These are phyloP conservation scores for Sporothrix mexicana DNA, from an alignment of 2,329 filamentous ascomycete genomes.

Conservation along the genomic window DNA sequence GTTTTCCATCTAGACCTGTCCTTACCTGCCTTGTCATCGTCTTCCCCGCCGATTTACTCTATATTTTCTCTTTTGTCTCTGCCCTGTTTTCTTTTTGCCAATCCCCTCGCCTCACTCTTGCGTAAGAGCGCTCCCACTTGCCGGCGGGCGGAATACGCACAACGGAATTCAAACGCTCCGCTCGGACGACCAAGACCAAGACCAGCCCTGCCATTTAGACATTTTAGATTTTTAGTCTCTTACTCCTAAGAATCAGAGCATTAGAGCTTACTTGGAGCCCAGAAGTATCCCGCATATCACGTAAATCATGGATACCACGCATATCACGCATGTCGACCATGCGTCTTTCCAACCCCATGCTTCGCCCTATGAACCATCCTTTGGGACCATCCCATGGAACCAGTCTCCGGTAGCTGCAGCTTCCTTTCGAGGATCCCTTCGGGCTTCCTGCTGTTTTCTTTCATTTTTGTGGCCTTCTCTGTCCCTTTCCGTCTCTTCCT, in stretches of 20 bases:
- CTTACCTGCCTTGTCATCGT: neutral
- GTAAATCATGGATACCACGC: neutral
- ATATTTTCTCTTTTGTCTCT: neutral
- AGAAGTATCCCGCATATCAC: neutral
- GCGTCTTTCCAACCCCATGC: neutral
- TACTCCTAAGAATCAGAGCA: too few species aligned
- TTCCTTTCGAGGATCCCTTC: neutral
- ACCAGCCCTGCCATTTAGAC: neutral
- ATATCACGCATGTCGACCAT: constrained; percentile 7
- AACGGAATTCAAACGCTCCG: neutral
- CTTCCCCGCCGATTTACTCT: too few species aligned
- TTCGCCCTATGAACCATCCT: neutral
- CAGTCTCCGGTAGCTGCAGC: neutral
- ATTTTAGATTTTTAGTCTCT: too few species aligned
- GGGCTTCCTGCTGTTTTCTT: neutral
- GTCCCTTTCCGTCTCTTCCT: neutral
- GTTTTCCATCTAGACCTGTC: neutral
- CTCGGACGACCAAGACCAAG: neutral
- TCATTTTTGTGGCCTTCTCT: neutral
- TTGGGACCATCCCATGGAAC: neutral
- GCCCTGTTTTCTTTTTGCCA: neutral
- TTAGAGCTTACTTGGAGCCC: too few species aligned
- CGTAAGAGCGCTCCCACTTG: neutral
- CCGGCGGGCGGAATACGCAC: constrained; percentile 2
- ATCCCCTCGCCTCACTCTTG: neutral